Evolutionary conservation across 202 grass and related monocot species (phyloP), one percentile per base, ranked within the genome.

Genomic region (Schoenoplectus tabernaemontani): DNA sequence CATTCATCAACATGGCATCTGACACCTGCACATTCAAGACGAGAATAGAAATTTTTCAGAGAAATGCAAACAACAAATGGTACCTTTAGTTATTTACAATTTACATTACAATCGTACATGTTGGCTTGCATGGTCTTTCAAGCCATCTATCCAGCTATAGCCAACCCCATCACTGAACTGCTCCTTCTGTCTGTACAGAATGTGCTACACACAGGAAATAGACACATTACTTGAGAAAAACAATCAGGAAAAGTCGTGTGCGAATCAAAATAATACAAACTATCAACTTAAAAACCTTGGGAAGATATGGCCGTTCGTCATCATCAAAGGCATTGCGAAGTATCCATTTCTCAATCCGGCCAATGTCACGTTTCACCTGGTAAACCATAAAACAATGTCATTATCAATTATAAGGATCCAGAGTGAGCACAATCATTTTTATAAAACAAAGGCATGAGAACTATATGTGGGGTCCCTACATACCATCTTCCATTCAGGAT

Each of bases 401-500:
- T 9, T 32, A 26, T 81, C 59, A 50, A 75, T 54, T 50, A 56
- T 46, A 19, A 16, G 48, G 30, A 53, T 85, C 24, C 24, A 42
- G 15, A 76, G 47, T 28, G 46, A 65, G 16, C 0, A 7, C 17
- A 28, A 44, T 50, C 71, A 62, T 81, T 34, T 4, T 41, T 67
- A 67, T 44, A 74, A 73, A 70, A 57, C 9, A 8, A 78, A 16
- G 61, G 51, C 13, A 64, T 46, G 56, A 79, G 22, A 60, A 60
- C n/a, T n/a, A n/a, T 72, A 17, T 82, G 22, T 42, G 54, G 32
- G 24, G 68, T 73, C n/a, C 65, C 11, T 23, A 83, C 83, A 76
- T 82, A 99, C 96, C 96, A 99, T 99, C 86, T 99, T 99, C 85
- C 92, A 99, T 85, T 93, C 96, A 82, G 92, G 96, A 88, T 99